A percentile compares a stretch with the other conserved stretches of the same genome.
Evolutionary conservation across 495 filamentous ascomycete genomes (phyloP).

Genomic region (Polyplosphaeria fusca): DNA sequence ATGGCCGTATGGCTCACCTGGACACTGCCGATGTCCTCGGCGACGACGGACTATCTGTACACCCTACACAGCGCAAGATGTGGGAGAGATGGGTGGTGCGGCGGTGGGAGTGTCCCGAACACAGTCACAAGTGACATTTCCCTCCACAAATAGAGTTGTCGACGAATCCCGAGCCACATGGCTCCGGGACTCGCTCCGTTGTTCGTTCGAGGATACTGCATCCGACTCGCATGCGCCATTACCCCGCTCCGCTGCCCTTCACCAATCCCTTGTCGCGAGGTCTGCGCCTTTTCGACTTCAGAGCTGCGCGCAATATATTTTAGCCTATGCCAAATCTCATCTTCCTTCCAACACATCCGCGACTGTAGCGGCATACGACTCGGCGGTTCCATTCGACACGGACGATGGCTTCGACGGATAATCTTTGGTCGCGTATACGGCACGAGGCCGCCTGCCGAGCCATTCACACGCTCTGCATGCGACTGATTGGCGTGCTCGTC

Average conservation of each 20-base stretch:
- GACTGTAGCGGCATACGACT: neutral
- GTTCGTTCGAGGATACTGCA: neutral
- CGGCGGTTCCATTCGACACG: neutral
- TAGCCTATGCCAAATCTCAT: constrained; percentile 12
- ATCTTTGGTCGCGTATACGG: neutral
- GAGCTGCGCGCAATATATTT: constrained; percentile 12
- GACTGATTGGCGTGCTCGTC: neutral
- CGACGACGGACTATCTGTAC: constrained; percentile 56
- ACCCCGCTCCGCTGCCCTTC: neutral
- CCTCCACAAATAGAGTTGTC: neutral
- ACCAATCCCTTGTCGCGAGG: neutral
- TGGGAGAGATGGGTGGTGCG: constrained; percentile 63
- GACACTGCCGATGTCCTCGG: constrained; percentile 50
- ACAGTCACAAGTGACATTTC: constrained; percentile 26
- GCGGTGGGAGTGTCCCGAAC: constrained; percentile 38
- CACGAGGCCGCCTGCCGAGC: neutral
- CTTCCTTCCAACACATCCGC: constrained; percentile 9
- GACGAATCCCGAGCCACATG: neutral
- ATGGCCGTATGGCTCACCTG: constrained; percentile 33
- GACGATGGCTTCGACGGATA: constrained; percentile 3
- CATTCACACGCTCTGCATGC: neutral
- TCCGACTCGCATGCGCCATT: neutral
- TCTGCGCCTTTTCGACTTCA: constrained; percentile 1
- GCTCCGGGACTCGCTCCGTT: neutral
- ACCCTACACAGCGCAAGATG: constrained; percentile 51